A percentile compares a stretch with the other conserved stretches of the same genome.
These are phyloP conservation scores for Aphanomyces euteiches DNA, from an alignment of 352 stramenopile genomes.

Conservation along the genomic window DNA sequence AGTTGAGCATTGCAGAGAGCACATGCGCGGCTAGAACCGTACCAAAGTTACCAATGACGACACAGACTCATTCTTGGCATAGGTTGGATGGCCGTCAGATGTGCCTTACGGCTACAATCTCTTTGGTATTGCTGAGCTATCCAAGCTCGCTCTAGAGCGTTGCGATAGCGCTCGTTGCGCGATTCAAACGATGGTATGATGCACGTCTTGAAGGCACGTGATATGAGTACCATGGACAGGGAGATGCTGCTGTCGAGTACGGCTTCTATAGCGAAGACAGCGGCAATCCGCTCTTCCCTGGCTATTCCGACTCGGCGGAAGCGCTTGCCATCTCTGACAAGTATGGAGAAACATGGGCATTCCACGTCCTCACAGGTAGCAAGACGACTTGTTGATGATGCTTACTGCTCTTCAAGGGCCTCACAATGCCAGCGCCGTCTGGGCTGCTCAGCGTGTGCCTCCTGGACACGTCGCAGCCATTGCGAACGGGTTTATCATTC, in stretches of 20 bases:
- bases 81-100: slow-evolving; percentile 32
- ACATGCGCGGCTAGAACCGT: slow-evolving; percentile 45
- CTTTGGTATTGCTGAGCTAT: slow-evolving; percentile 49
- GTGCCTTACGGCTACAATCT: slow-evolving; percentile 37
- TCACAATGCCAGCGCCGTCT: slow-evolving; percentile 45
- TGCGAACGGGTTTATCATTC: slow-evolving; percentile 76
- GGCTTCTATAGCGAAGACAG: slow-evolving; percentile 65
- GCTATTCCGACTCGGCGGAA: slow-evolving; percentile 45
- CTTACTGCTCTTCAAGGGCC: slow-evolving; percentile 36
- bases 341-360: slow-evolving; percentile 58
- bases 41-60: background rate
- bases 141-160: slow-evolving; percentile 52
- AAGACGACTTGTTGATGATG: slow-evolving; percentile 34
- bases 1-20: slow-evolving; percentile 64
- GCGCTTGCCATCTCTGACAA: slow-evolving; percentile 50
- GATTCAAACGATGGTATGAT: slow-evolving; percentile 49
- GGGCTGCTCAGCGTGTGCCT: slow-evolving; percentile 62
- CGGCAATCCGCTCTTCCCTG: background rate
- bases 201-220: no score
- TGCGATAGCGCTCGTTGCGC: slow-evolving; percentile 40
- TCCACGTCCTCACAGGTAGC: slow-evolving; percentile 68
- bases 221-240: slow-evolving; percentile 14
- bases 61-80: background rate
- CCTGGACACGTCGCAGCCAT: slow-evolving; percentile 53
- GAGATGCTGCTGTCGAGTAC: slow-evolving; percentile 56